Conservation (phyloP, 805 yeast species). For the Candida suzukii region DNA sequence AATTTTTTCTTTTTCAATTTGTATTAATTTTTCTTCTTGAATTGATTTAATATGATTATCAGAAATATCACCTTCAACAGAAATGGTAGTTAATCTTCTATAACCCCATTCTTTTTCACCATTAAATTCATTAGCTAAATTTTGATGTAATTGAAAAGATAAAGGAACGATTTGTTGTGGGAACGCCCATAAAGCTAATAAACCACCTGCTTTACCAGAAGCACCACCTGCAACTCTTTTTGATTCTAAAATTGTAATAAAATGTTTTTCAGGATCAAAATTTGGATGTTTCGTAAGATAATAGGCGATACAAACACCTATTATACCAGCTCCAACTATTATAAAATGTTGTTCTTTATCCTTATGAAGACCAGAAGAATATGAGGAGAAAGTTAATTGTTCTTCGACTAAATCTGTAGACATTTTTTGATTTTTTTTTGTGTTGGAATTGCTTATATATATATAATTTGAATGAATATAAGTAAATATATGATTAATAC, state of each 20-base stretch:
- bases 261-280: conserved; percentile 64
- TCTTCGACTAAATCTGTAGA: neutral
- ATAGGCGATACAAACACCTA: conserved; percentile 93
- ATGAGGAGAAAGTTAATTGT: conserved; percentile 24
- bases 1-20: neutral
- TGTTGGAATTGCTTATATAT: no score
- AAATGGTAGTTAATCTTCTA: conserved; percentile 78
- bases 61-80: conserved; percentile 74
- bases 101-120: conserved; percentile 95
- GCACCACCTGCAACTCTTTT: conserved; percentile 97
- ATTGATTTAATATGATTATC: conserved; percentile 7
- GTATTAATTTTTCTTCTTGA: neutral
- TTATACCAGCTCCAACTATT: conserved; percentile 92
- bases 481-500: no score
- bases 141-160: conserved; percentile 79
- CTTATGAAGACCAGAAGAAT: conserved; percentile 41
- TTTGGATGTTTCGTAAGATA: conserved; percentile 77
- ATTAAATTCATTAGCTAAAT: conserved; percentile 65
- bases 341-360: conserved; percentile 65
- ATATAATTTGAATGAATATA: no score
- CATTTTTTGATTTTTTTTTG: no score
- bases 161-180: conserved; percentile 91
- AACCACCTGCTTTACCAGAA: conserved; percentile 95
- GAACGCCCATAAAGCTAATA: conserved; percentile 92
- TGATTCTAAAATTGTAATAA: conserved; percentile 80